Conservation (phyloP, 805 yeast species). For the Trichomonascus vanleenenianus region DNA sequence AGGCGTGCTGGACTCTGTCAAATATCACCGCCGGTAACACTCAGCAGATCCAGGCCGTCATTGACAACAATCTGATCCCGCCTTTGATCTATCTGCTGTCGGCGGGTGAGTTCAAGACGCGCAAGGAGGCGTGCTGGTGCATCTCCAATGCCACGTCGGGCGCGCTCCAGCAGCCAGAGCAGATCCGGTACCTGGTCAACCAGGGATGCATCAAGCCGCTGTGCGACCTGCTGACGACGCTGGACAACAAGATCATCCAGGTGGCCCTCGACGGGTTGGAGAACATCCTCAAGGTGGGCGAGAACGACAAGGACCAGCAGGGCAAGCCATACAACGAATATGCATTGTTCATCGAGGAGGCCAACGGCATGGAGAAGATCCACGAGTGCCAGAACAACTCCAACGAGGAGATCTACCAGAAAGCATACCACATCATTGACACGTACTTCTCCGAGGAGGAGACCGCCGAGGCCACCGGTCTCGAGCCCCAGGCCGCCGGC, state of each 20-base stretch:
- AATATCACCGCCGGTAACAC: constrained; percentile 97
- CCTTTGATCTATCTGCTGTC: constrained; percentile 72
- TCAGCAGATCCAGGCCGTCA: constrained; percentile 94
- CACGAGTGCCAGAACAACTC: constrained; percentile 86
- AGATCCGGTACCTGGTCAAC: constrained; percentile 81
- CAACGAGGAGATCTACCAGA: constrained; percentile 86
- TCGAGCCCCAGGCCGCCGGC: constrained; percentile 72
- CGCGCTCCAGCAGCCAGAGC: constrained; percentile 85
- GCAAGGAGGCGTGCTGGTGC: constrained; percentile 99
- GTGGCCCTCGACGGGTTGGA: constrained; percentile 93
- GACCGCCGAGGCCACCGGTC: constrained; percentile 47
- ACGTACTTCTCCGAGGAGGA: constrained; percentile 82
- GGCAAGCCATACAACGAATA: constrained; percentile 70
- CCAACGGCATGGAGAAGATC: constrained; percentile 97
- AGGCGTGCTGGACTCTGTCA: constrained; percentile 98
- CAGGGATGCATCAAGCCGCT: constrained; percentile 98
- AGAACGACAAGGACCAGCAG: constrained; percentile 73
- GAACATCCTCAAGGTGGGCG: constrained; percentile 91
- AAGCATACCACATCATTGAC: constrained; percentile 84
- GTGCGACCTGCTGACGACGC: constrained; percentile 82
- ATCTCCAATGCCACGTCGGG: constrained; percentile 97
- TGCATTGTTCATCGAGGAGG: constrained; percentile 91
- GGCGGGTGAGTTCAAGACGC: constrained; percentile 88
- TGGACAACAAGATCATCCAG: constrained; percentile 87
- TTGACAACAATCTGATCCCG: constrained; percentile 89